Percentiles rank a stretch among this genome's conserved stretches.
phyloP scores from a whole-genome alignment of 2,329 filamentous ascomycete species.

The Penicillium sp. region DNA sequence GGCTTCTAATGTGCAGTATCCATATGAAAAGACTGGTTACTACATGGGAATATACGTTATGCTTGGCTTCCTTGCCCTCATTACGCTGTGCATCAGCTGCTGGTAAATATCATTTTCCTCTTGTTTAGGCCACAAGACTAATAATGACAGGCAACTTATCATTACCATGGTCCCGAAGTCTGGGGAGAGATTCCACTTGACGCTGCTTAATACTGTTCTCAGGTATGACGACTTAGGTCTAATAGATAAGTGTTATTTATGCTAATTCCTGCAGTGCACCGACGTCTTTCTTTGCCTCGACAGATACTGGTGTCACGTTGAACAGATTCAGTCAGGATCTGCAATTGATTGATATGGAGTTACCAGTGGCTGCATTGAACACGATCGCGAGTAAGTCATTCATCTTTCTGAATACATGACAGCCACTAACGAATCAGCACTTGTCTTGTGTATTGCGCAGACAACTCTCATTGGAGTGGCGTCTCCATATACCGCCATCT shows the following conservation, averaged over 20 bases:
- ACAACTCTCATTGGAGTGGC: constrained; percentile 48
- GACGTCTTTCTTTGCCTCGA: constrained; percentile 41
- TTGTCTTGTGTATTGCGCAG: constrained; percentile 40
- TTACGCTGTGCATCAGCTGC: constrained; percentile 33
- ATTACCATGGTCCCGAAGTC: constrained; percentile 53
- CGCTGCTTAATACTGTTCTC: constrained; percentile 48
- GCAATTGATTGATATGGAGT: constrained; percentile 42
- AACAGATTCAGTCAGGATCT: constrained; percentile 46
- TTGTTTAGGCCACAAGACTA: not conserved
- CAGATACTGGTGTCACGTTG: constrained; percentile 38
- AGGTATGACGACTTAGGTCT: constrained; percentile 23
- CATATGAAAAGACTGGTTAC: constrained; percentile 30
- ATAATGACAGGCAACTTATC: constrained; percentile 42
- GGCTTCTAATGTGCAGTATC: constrained; percentile 30
- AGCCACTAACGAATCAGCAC: constrained; percentile 9
- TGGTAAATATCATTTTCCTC: constrained; percentile 24
- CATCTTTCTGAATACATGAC: not conserved
- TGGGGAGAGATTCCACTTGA: constrained; percentile 48
- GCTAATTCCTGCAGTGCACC: constrained; percentile 27
- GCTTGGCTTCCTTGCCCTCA: constrained; percentile 34
- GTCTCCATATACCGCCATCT: constrained; percentile 46
- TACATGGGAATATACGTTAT: constrained; percentile 39
- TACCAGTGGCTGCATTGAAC: constrained; percentile 39
- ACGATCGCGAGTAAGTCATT: constrained; percentile 31
- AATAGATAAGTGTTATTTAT: constrained; percentile 2